Evolutionary conservation across 768 basidiomycete species (phyloP), one percentile per base, ranked within the genome.

Genomic region (Amanita rimosa): DNA sequence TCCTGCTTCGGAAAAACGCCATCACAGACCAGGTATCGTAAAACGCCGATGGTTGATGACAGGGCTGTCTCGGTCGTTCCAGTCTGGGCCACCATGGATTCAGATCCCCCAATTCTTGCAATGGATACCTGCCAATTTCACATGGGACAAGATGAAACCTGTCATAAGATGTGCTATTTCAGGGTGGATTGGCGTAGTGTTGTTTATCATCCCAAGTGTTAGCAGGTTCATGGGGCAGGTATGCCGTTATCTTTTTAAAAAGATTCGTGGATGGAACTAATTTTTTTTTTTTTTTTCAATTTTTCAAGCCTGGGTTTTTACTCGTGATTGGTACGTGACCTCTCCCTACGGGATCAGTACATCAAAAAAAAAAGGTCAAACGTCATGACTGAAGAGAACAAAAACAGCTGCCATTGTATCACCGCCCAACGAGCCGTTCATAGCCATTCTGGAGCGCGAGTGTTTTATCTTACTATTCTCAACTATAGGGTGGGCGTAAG

Each of bases 371-470:
- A n/a, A n/a, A n/a, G n/a, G n/a, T n/a, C 21, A 49, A 46, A 14
- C 24, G 17, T 29, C 46, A 52, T 24, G 26, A 29, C 16, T 34
- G 5, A 4, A 1, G 41, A n/a, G n/a, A n/a, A n/a, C n/a, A n/a
- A n/a, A n/a, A n/a, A n/a, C n/a, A n/a, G n/a, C n/a, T n/a, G n/a
- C n/a, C n/a, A n/a, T n/a, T n/a, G 54, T 88, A 3, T 81, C 81
- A 3, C 81, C 85, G 1, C 83, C 85, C 0, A 66, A 58, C 16
- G 83, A 83, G 46, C 80, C 83, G 0, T 84, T 86, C 56, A 64
- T 83, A n/a, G 67, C 72, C 4, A 79, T 82, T 3, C 57, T 84
- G 13, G 84, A 86, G 57, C 77, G 82, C 1, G 83, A 86, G 56
- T 38, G 75, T 6, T 64, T 75, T 5, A 74, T 81, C 31, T 50